Conservation (phyloP, 1,139 yeast species). For the Protomyces gravidus region DNA sequence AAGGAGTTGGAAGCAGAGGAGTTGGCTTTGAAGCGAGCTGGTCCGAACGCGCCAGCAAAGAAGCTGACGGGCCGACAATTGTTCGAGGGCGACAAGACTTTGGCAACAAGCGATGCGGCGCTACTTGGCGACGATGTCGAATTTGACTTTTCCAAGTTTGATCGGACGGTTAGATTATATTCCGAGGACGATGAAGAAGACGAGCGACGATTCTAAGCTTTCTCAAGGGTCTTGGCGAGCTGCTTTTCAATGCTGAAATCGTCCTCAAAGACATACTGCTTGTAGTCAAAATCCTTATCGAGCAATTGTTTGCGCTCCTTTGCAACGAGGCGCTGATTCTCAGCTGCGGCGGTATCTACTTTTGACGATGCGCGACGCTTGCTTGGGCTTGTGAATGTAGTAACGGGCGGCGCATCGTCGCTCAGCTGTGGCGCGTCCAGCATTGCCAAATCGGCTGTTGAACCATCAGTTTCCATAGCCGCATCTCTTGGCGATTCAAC, state of each 20-base stretch:
- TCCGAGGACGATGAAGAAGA: conserved; percentile 22
- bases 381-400: not conserved
- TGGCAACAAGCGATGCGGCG: conserved; percentile 20
- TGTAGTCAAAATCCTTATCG: not conserved
- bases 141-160: conserved; percentile 25
- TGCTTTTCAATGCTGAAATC: not conserved
- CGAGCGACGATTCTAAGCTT: not conserved
- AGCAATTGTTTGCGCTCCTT: not conserved
- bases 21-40: conserved; percentile 50
- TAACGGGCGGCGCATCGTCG: not conserved
- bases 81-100: conserved; percentile 63
- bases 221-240: not conserved
- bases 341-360: not conserved
- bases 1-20: conserved; percentile 41
- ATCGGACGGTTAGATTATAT: conserved; percentile 1
- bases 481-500: too few relatives aligned
- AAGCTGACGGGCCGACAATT: conserved; percentile 80
- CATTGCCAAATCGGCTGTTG: too few relatives aligned
- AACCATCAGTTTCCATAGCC: not conserved
- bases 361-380: not conserved
- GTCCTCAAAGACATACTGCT: not conserved
- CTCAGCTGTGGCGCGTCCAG: too few relatives aligned
- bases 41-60: conserved; percentile 61
- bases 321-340: not conserved
- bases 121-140: conserved; percentile 27